These are phyloP conservation scores for Nyssa sinensis DNA, from an alignment of 148 eudicot genomes.

Conservation along the genomic window DNA sequence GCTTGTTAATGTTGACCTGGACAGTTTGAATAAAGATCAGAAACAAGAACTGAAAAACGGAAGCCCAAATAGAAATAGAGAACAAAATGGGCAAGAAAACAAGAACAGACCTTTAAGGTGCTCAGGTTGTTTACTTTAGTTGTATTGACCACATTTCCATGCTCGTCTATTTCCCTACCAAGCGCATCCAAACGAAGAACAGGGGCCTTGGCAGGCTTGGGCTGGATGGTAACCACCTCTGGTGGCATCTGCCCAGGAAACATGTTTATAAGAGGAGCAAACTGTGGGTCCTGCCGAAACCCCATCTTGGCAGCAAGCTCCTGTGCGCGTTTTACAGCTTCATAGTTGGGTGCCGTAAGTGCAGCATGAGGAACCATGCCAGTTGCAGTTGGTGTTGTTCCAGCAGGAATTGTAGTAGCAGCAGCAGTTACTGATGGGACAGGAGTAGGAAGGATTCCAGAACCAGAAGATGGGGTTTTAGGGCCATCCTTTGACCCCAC, in stretches of 20 bases:
- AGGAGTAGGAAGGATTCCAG: conserved; percentile 41
- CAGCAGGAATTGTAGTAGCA: conserved; percentile 19
- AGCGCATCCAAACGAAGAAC: conserved; percentile 90
- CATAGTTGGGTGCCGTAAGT: conserved; percentile 53
- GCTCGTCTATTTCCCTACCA: conserved; percentile 96
- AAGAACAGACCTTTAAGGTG: conserved; percentile 70
- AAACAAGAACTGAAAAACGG: conserved; percentile 12
- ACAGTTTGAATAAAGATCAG: conserved; percentile 13
- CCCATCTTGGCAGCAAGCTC: conserved; percentile 94
- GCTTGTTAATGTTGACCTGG: conserved; percentile 96
- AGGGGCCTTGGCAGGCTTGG: conserved; percentile 91
- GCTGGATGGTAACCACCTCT: conserved; percentile 60
- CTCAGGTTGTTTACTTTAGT: conserved; percentile 75
- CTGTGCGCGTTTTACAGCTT: conserved; percentile 90
- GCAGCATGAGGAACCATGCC: conserved; percentile 45
- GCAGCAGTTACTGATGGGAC: conserved; percentile 15
- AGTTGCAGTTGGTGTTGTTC: conserved; percentile 25
- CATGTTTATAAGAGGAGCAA: conserved; percentile 81
- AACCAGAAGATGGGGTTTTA: conserved; percentile 24
- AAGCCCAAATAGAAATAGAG: neutral
- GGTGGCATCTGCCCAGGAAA: conserved; percentile 86
- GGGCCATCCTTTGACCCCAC: conserved; percentile 41
- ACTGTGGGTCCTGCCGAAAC: conserved; percentile 90
- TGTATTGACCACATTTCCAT: conserved; percentile 80
- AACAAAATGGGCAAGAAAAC: neutral